Conservation (phyloP, 2,329 filamentous ascomycete genomes). For the Hypomyces rosellus region DNA sequence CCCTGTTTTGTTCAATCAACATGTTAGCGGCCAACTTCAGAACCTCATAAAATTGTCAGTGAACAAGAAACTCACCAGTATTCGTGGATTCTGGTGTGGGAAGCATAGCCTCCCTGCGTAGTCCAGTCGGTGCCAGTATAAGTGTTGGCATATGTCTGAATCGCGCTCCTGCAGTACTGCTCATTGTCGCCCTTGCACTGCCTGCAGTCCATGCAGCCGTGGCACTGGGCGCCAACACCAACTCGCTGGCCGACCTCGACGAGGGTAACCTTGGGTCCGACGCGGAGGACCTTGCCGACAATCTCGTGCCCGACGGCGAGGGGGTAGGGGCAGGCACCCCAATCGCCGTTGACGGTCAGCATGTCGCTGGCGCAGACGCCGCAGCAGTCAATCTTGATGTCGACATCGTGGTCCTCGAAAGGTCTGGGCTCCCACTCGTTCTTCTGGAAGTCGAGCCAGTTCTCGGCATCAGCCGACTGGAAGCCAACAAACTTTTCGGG, state of each 20-base stretch:
- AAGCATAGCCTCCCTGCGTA: slow-evolving; percentile 52
- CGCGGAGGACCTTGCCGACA: slow-evolving; percentile 60
- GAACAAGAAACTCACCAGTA: slow-evolving; percentile 38
- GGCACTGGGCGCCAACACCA: slow-evolving; percentile 52
- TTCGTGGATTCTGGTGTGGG: slow-evolving; percentile 29
- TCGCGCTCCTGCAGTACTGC: slow-evolving; percentile 34
- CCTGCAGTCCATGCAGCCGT: slow-evolving; percentile 41
- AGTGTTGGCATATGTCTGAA: slow-evolving; percentile 44
- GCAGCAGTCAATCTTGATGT: slow-evolving; percentile 79
- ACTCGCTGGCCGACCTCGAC: slow-evolving; percentile 53
- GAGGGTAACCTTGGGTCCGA: slow-evolving; percentile 46
- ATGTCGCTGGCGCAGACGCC: slow-evolving; percentile 69
- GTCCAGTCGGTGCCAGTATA: slow-evolving; percentile 47
- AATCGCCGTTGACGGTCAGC: slow-evolving; percentile 64
- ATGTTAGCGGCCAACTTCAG: slow-evolving; percentile 36
- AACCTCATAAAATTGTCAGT: slow-evolving; percentile 44
- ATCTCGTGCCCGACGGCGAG: slow-evolving; percentile 68
- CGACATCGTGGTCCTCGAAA: slow-evolving; percentile 80
- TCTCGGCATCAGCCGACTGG: slow-evolving; percentile 49
- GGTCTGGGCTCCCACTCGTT: slow-evolving; percentile 77
- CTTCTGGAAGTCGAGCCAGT: slow-evolving; percentile 58
- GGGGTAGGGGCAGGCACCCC: slow-evolving; percentile 57
- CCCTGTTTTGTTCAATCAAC: slow-evolving; percentile 30
- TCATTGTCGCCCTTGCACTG: slow-evolving; percentile 35
- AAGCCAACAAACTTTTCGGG: slow-evolving; percentile 57